A percentile compares a stretch with the other conserved stretches of the same genome.
phyloP scores from a whole-genome alignment of 2,329 filamentous ascomycete genomes.

The Cladophialophora chaetospira region DNA sequence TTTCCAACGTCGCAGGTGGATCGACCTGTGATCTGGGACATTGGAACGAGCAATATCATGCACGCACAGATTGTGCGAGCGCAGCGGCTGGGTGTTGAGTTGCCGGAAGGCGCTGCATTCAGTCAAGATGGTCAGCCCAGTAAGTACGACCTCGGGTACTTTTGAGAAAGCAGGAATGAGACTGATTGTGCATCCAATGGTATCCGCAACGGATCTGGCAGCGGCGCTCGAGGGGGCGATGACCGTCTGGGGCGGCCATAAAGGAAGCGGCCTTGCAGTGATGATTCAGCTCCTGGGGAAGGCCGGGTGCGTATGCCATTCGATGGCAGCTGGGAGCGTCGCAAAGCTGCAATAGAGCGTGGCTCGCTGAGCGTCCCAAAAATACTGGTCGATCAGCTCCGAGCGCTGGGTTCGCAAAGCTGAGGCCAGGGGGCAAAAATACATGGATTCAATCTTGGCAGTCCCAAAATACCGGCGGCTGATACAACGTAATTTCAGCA shows the following conservation, averaged over 20 bases:
- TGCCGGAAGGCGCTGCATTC: not conserved
- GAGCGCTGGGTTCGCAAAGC: not conserved
- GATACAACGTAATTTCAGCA: too few species aligned
- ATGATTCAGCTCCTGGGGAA: not conserved
- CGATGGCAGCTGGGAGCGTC: not conserved
- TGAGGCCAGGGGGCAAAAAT: not conserved
- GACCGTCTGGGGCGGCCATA: not conserved
- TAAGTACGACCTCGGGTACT: too few species aligned
- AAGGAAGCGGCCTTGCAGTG: not conserved
- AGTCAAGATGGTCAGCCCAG: not conserved
- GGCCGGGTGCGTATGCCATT: not conserved
- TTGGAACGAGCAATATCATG: slow-evolving; percentile 23
- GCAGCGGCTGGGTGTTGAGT: not conserved
- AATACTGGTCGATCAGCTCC: not conserved
- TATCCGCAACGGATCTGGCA: not conserved
- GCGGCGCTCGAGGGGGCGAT: not conserved
- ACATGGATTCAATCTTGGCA: not conserved
- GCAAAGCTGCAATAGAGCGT: not conserved
- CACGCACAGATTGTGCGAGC: slow-evolving; percentile 17
- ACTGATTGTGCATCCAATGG: too few species aligned
- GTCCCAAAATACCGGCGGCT: too few species aligned
- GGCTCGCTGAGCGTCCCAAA: not conserved
- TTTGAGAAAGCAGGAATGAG: too few species aligned
- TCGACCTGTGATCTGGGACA: slow-evolving; percentile 2
- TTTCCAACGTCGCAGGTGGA: not conserved